Evolutionary conservation across 805 yeast species (phyloP).

Genomic region (Candida pseudoglaebosa): DNA sequence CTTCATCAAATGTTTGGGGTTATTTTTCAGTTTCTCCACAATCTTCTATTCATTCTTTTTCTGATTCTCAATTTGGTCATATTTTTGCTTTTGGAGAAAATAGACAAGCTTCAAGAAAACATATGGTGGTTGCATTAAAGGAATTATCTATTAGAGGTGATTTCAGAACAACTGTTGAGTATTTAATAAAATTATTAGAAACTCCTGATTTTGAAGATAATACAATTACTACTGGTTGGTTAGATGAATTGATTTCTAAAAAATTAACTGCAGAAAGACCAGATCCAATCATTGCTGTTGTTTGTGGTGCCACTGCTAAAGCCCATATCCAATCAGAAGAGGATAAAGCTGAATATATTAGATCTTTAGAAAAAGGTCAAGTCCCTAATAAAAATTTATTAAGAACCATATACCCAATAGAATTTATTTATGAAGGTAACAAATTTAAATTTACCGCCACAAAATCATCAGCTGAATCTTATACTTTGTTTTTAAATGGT

Average conservation of each 20-base stretch:
- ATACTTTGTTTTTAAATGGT: conserved; percentile 90
- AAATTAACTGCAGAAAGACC: conserved; percentile 97
- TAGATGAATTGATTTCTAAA: conserved; percentile 90
- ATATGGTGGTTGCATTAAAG: conserved; percentile 97
- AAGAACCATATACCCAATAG: conserved; percentile 87
- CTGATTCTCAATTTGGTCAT: conserved; percentile 99
- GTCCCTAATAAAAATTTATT: conserved; percentile 79
- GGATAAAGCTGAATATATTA: conserved; percentile 62
- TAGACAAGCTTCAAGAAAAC: conserved; percentile 95
- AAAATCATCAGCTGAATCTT: conserved; percentile 78
- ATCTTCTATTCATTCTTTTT: conserved; percentile 95
- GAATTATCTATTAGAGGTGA: conserved; percentile 98
- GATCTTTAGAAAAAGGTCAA: conserved; percentile 91
- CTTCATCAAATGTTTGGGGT: conserved; percentile 99
- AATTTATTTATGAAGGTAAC: conserved; percentile 91
- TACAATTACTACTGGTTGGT: conserved; percentile 98
- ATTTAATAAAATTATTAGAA: conserved; percentile 88
- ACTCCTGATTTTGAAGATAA: conserved; percentile 96
- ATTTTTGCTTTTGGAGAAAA: conserved; percentile 98
- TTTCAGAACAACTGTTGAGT: conserved; percentile 96
- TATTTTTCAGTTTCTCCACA: conserved; percentile 95
- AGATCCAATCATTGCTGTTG: conserved; percentile 81
- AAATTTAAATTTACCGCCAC: conserved; percentile 95
- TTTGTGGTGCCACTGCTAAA: conserved; percentile 97
- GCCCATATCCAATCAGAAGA: conserved; percentile 79